Evolutionary conservation across 164 flowering plant genomes (phyloP).

Genomic region (Aristolochia fimbriata): DNA sequence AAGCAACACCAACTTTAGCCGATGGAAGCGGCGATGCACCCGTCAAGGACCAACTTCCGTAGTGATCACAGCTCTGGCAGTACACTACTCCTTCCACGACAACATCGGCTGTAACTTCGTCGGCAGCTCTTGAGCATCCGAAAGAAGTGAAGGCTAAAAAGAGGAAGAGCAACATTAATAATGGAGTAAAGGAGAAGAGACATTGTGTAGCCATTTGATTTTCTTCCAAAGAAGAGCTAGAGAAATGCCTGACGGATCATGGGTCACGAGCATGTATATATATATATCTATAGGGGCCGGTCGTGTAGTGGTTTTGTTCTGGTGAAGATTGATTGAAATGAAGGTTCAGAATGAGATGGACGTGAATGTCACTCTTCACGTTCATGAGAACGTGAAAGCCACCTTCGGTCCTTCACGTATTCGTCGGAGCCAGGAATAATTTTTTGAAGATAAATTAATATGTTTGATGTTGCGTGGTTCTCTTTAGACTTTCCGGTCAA

Average conservation of each 20-base stretch:
- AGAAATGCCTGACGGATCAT: background rate
- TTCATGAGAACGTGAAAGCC: background rate
- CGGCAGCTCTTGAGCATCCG: background rate
- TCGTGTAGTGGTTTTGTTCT: background rate
- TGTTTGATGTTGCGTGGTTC: no score
- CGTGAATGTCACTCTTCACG: conserved; percentile 2
- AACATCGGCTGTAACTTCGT: conserved; percentile 25
- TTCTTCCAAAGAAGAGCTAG: background rate
- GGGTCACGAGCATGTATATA: background rate
- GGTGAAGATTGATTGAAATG: background rate
- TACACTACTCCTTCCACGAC: conserved; percentile 77
- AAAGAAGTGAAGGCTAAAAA: conserved; percentile 19
- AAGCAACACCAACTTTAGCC: conserved; percentile 57
- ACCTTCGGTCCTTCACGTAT: background rate
- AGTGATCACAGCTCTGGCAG: conserved; percentile 63
- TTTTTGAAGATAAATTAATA: background rate
- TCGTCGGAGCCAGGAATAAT: background rate
- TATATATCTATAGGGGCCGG: background rate
- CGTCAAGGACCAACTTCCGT: conserved; percentile 46
- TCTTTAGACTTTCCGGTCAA: no score
- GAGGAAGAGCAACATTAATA: conserved; percentile 30
- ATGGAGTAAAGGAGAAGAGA: conserved; percentile 13
- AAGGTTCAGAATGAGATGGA: background rate
- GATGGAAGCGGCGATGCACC: conserved; percentile 46
- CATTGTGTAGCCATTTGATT: conserved; percentile 31